A percentile compares a stretch with the other conserved stretches of the same genome.
phyloP scores from a whole-genome alignment of 352 stramenopile species.

The Thalassiosira livingstoniorum region DNA sequence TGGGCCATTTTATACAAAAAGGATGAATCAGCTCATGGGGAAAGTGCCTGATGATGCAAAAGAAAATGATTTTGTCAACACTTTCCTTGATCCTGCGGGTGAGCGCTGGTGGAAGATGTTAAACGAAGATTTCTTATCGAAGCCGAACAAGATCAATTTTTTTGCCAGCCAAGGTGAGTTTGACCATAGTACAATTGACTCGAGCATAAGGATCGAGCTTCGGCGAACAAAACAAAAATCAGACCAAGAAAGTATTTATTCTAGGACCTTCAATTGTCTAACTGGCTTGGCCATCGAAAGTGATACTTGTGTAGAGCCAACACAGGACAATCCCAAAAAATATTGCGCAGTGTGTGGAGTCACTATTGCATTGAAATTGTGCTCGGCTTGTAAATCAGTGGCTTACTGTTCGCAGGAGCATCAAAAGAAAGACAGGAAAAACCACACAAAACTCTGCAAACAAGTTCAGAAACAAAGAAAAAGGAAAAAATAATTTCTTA shows the following conservation, averaged over 20 bases:
- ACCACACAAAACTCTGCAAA: no score
- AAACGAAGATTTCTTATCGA: conserved; percentile 10
- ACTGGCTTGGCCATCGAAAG: background rate
- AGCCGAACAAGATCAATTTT: conserved; percentile 23
- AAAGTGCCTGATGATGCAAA: background rate
- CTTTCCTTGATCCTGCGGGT: background rate
- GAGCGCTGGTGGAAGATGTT: conserved; percentile 31
- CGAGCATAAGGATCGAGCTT: conserved; percentile 1
- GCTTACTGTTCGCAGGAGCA: no score
- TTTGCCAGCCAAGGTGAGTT: conserved; percentile 3
- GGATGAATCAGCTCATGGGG: background rate
- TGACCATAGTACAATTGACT: background rate
- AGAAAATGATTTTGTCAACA: background rate
- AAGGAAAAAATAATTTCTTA: no score
- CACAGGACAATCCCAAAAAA: conserved; percentile 19
- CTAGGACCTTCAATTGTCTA: background rate
- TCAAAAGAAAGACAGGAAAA: no score
- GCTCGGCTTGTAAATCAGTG: no score
- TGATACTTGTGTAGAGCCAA: conserved; percentile 4
- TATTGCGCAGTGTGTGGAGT: conserved; percentile 34
- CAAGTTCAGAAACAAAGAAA: no score
- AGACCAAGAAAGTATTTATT: background rate
- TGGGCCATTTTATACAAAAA: conserved; percentile 5
- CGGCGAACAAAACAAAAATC: background rate
- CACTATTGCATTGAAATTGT: conserved; percentile 32